Conservation (phyloP, 2,329 filamentous ascomycete species). For the Trichoderma sp. region DNA sequence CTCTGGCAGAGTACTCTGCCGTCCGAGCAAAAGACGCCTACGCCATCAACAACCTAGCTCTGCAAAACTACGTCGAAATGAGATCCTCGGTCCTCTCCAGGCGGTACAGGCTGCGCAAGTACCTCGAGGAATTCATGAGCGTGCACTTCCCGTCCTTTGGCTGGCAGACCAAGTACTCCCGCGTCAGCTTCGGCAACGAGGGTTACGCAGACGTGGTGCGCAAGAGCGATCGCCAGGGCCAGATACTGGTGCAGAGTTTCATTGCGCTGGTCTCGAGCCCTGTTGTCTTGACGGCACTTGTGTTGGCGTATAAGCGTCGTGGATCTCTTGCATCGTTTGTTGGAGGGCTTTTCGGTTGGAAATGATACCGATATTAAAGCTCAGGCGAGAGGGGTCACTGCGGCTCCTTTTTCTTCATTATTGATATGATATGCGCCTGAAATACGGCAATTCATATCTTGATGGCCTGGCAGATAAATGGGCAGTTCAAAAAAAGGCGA, state of each 20-base stretch:
- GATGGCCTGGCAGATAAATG: not conserved
- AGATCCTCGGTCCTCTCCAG: constrained; percentile 77
- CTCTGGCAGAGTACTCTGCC: constrained; percentile 73
- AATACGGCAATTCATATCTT: not conserved
- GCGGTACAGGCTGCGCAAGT: constrained; percentile 79
- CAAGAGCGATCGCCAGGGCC: constrained; percentile 69
- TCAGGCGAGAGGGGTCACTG: not conserved
- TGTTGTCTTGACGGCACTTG: constrained; percentile 30
- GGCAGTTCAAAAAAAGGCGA: not conserved
- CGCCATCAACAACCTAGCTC: constrained; percentile 88
- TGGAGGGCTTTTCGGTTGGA: constrained; percentile 5
- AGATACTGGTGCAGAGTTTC: constrained; percentile 53
- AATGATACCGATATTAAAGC: not conserved
- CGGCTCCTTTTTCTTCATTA: not conserved
- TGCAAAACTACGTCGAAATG: constrained; percentile 95
- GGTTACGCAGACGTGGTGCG: constrained; percentile 80
- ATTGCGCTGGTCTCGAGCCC: constrained; percentile 39
- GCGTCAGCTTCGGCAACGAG: constrained; percentile 92
- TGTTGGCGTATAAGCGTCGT: constrained; percentile 33
- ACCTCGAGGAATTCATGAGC: constrained; percentile 79
- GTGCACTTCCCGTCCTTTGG: constrained; percentile 74
- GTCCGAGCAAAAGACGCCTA: constrained; percentile 77
- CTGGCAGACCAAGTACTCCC: constrained; percentile 89
- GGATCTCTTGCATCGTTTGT: constrained; percentile 25
- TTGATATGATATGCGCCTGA: not conserved